These are phyloP conservation scores for Debaryomyces sp. DNA, from an alignment of 1,139 yeast species.

Conservation along the genomic window DNA sequence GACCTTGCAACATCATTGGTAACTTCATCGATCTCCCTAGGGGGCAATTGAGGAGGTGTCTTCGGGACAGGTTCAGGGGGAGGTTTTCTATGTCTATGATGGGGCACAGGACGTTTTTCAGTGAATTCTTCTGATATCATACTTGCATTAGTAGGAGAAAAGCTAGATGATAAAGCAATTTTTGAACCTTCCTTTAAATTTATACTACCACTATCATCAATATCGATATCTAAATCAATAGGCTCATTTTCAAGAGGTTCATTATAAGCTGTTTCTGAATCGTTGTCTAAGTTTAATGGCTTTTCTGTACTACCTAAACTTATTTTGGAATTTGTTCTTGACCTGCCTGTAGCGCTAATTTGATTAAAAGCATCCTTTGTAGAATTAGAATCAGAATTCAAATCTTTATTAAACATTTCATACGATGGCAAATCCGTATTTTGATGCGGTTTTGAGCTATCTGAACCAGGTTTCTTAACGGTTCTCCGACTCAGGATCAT, in stretches of 20 bases:
- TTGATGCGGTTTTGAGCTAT: constrained; percentile 6
- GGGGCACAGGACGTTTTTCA: not conserved
- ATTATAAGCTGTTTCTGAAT: not conserved
- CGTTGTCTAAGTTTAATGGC: constrained; percentile 2
- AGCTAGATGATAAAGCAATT: not conserved
- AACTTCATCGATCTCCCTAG: not conserved
- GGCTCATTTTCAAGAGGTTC: not conserved
- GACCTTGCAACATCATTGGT: not conserved
- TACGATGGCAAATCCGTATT: constrained; percentile 15
- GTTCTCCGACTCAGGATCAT: constrained; percentile 63
- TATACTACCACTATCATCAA: not conserved
- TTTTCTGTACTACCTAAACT: constrained; percentile 6
- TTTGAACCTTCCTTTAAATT: not conserved
- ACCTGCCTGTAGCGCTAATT: not conserved
- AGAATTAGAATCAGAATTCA: not conserved
- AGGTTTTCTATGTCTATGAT: constrained; percentile 7
- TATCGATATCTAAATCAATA: not conserved
- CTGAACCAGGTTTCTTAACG: constrained; percentile 28
- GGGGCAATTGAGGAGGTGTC: constrained; percentile 6
- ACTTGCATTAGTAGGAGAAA: constrained; percentile 1
- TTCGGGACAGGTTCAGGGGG: constrained; percentile 4
- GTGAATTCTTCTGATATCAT: not conserved
- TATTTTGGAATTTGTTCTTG: constrained; percentile 3
- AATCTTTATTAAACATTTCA: constrained; percentile 13
- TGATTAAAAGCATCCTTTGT: not conserved